A percentile compares a stretch with the other conserved stretches of the same genome.
These are phyloP conservation scores for Chaetomium fimeti DNA, from an alignment of 495 filamentous ascomycete genomes.

Conservation along the genomic window DNA sequence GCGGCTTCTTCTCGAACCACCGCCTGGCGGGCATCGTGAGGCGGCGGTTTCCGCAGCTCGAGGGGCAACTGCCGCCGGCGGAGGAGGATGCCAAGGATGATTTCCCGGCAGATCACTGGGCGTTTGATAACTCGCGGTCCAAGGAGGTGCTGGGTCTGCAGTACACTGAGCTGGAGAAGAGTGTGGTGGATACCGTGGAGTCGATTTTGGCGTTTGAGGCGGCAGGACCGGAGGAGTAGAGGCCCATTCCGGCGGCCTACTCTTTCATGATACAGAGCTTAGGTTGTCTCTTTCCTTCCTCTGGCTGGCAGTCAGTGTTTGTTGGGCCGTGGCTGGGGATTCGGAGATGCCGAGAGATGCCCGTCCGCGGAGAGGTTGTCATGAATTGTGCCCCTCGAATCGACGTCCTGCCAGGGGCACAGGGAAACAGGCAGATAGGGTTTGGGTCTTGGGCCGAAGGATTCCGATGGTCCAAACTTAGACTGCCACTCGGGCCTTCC, in stretches of 20 bases:
- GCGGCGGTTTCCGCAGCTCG: slow-evolving; percentile 28
- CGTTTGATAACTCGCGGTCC: slow-evolving; percentile 40
- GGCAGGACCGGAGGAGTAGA: neutral
- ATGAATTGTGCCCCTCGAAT: neutral
- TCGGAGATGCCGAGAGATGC: too few relatives aligned
- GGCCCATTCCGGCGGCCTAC: neutral
- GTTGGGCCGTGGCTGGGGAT: neutral
- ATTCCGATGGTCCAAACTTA: slow-evolving; percentile 3
- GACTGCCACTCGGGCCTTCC: neutral
- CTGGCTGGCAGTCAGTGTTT: neutral
- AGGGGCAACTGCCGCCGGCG: slow-evolving; percentile 29
- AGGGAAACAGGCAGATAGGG: neutral
- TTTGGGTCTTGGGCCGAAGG: neutral
- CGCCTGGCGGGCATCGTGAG: slow-evolving; percentile 39
- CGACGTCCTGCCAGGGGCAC: neutral
- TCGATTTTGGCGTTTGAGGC: slow-evolving; percentile 28
- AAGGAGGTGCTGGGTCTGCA: slow-evolving; percentile 40
- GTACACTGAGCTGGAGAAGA: slow-evolving; percentile 40
- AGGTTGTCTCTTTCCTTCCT: neutral
- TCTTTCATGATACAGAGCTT: neutral
- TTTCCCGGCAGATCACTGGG: slow-evolving; percentile 39
- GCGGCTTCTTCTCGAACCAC: slow-evolving; percentile 45
- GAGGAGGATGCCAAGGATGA: slow-evolving; percentile 35
- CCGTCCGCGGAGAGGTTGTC: too few relatives aligned
- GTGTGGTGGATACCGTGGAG: slow-evolving; percentile 42